phyloP scores from a whole-genome alignment of 1,139 yeast genomes.

The Ogataea hybrid region DNA sequence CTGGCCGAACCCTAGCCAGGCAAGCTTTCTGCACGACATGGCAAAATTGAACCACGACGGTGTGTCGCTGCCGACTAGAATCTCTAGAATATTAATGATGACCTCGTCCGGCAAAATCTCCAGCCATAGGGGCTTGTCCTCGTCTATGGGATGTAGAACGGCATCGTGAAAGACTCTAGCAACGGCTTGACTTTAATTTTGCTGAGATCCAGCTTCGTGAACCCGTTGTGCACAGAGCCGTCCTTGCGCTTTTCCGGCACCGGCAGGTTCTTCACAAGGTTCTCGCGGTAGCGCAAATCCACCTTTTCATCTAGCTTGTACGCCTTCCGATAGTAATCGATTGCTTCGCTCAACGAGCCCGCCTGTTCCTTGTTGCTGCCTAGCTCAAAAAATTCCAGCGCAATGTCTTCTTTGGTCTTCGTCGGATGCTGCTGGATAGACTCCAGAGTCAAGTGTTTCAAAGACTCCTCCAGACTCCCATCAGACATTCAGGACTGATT shows the following conservation, averaged over 20 bases:
- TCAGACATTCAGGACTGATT: slow-evolving; percentile 2
- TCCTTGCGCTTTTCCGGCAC: slow-evolving; percentile 11
- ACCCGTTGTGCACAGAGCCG: slow-evolving; percentile 7
- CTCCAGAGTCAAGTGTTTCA: slow-evolving; percentile 20
- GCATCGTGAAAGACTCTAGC: slow-evolving; percentile 34
- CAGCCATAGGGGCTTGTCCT: slow-evolving; percentile 50
- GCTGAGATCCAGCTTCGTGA: slow-evolving; percentile 32
- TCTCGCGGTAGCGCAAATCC: slow-evolving; percentile 65
- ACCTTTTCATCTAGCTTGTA: slow-evolving; percentile 62
- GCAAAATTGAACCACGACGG: slow-evolving; percentile 69
- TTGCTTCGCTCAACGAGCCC: slow-evolving; percentile 82
- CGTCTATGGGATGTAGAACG: slow-evolving; percentile 38
- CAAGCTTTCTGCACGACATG: slow-evolving; percentile 58
- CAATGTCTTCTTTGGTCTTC: slow-evolving; percentile 35
- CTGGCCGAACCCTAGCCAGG: slow-evolving; percentile 59
- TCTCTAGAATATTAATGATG: slow-evolving; percentile 51
- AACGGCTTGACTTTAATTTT: slow-evolving; percentile 40
- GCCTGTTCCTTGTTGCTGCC: slow-evolving; percentile 71
- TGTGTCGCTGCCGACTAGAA: slow-evolving; percentile 50
- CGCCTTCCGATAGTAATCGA: slow-evolving; percentile 69
- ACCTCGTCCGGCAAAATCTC: slow-evolving; percentile 65
- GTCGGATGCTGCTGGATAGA: slow-evolving; percentile 29
- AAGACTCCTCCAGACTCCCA: slow-evolving; percentile 6
- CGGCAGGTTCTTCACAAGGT: slow-evolving; percentile 35
- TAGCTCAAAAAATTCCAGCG: slow-evolving; percentile 61